Conservation (phyloP, 805 yeast species). For the Pichia eremophila region DNA sequence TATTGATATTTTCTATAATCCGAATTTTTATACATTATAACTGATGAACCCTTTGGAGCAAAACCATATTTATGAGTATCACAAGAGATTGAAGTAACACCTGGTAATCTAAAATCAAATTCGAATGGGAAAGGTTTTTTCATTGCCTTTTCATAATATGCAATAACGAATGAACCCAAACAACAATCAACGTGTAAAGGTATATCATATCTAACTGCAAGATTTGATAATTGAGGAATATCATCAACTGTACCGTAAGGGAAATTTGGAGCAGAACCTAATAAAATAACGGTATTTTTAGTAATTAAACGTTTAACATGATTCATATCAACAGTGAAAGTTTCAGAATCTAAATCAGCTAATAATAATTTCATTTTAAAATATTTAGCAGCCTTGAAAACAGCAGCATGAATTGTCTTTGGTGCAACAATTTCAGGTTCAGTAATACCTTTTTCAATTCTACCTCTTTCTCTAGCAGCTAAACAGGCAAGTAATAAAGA, state of each 20-base stretch:
- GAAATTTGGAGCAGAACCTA: conserved; percentile 94
- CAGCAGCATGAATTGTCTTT: conserved; percentile 85
- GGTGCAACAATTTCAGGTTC: conserved; percentile 88
- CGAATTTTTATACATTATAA: conserved; percentile 75
- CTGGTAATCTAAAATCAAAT: conserved; percentile 81
- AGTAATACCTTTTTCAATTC: conserved; percentile 44
- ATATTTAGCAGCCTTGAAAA: conserved; percentile 86
- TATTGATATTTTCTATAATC: conserved; percentile 73
- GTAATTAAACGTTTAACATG: conserved; percentile 61
- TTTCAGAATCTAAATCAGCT: conserved; percentile 55
- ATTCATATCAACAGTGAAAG: conserved; percentile 56
- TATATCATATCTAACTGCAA: conserved; percentile 58
- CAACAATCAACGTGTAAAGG: conserved; percentile 96
- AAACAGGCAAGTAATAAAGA: conserved; percentile 78
- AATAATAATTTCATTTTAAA: conserved; percentile 79
- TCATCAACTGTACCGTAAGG: conserved; percentile 96
- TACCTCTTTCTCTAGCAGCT: conserved; percentile 77
- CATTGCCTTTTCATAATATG: conserved; percentile 50
- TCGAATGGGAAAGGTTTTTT: conserved; percentile 29
- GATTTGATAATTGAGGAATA: conserved; percentile 56
- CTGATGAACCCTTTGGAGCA: conserved; percentile 94
- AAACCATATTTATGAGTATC: conserved; percentile 99
- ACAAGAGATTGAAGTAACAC: conserved; percentile 97
- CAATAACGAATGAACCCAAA: conserved; percentile 83
- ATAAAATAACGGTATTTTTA: conserved; percentile 69